A percentile compares a stretch with the other conserved stretches of the same genome.
These are phyloP conservation scores for Hypholoma sublateritium DNA, from an alignment of 768 basidiomycete species.

Conservation along the genomic window DNA sequence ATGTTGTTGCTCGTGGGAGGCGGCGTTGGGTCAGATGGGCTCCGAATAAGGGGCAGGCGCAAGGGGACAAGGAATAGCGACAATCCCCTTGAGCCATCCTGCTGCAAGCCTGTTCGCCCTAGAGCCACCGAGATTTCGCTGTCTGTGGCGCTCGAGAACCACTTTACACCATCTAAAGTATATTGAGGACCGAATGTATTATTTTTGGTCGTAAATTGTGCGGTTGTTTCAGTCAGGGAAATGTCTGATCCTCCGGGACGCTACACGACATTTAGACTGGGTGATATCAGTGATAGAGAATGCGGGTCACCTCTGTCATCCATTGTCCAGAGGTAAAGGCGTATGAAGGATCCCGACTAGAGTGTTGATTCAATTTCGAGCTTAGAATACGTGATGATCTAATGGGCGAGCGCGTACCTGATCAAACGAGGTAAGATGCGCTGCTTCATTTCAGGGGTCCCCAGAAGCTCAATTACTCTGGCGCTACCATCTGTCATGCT, in stretches of 20 bases:
- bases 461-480: slow-evolving; percentile 67
- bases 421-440: slow-evolving; percentile 57
- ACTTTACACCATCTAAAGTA: slow-evolving; percentile 70
- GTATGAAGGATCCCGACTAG: slow-evolving; percentile 56
- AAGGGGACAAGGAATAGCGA: slow-evolving; percentile 78
- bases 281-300: slow-evolving; percentile 28
- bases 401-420: slow-evolving; percentile 39
- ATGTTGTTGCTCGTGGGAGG: slow-evolving; percentile 62
- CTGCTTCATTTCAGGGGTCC: slow-evolving; percentile 58
- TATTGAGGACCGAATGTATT: slow-evolving; percentile 51
- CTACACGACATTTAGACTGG: slow-evolving; percentile 37
- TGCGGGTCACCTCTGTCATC: slow-evolving; percentile 68
- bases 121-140: slow-evolving; percentile 70
- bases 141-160: slow-evolving; percentile 85
- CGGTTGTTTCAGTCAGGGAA: slow-evolving; percentile 69
- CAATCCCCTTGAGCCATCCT: slow-evolving; percentile 60
- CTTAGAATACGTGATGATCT: neutral
- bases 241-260: slow-evolving; percentile 77
- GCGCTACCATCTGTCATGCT: slow-evolving; percentile 82
- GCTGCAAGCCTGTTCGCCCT: slow-evolving; percentile 62
- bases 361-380: neutral
- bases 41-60: slow-evolving; percentile 49
- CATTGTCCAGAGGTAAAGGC: slow-evolving; percentile 80
- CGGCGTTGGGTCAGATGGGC: slow-evolving; percentile 38
- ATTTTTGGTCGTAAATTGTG: slow-evolving; percentile 34